These are phyloP conservation scores for Wickerhamiella vanderwaltii DNA, from an alignment of 805 yeast genomes.

Conservation along the genomic window DNA sequence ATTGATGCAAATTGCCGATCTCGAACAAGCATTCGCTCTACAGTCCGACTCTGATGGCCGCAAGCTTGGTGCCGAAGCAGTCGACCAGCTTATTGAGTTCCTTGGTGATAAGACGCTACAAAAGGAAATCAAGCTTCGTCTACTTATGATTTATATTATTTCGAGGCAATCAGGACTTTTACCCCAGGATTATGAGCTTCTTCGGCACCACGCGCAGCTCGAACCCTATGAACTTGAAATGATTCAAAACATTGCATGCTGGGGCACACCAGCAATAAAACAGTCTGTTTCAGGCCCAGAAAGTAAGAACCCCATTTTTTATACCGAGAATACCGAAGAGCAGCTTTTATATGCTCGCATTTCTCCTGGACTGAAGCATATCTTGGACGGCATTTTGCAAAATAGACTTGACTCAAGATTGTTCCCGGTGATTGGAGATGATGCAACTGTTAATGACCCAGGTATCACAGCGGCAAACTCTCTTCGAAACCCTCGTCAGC, in stretches of 20 bases:
- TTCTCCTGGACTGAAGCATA: conserved; percentile 54
- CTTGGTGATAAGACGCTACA: conserved; percentile 34
- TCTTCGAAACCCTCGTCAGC: conserved; percentile 55
- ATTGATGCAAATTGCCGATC: conserved; percentile 62
- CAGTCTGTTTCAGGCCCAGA: conserved; percentile 18
- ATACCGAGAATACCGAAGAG: conserved; percentile 26
- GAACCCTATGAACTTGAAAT: conserved; percentile 37
- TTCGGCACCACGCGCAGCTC: conserved; percentile 43
- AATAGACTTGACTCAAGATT: conserved; percentile 40
- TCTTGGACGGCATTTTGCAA: conserved; percentile 40
- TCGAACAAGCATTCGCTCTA: conserved; percentile 72
- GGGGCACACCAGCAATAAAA: conserved; percentile 36
- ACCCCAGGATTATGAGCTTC: conserved; percentile 57
- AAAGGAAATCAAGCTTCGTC: conserved; percentile 51
- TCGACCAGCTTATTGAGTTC: conserved; percentile 47
- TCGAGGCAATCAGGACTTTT: conserved; percentile 68
- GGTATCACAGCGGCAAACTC: conserved; percentile 35
- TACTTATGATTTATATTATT: conserved; percentile 60
- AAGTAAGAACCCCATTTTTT: conserved; percentile 5
- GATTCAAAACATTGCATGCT: conserved; percentile 42
- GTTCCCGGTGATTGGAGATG: conserved; percentile 56
- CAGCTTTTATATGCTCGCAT: conserved; percentile 46
- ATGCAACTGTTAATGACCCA: conserved; percentile 24
- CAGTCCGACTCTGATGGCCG: conserved; percentile 61
- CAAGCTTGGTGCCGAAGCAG: conserved; percentile 41